A percentile compares a stretch with the other conserved stretches of the same genome.
Conservation (phyloP, 2,329 filamentous ascomycete genomes). For the Nemania sp. region DNA sequence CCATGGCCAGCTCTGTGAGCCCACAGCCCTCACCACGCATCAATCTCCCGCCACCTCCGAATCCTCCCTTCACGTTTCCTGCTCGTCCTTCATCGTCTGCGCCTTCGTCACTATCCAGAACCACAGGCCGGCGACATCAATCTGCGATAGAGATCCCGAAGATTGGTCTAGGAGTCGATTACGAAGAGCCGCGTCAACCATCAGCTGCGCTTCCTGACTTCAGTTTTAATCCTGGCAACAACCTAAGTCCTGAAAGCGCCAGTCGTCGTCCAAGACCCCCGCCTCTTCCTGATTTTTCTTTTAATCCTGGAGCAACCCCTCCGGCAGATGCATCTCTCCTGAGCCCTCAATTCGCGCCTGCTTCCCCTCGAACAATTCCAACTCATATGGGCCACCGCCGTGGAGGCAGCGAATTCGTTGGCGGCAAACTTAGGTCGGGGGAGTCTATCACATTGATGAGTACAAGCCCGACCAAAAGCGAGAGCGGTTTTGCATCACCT, state of each 20-base stretch:
- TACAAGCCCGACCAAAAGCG: slow-evolving; percentile 75
- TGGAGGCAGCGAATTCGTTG: slow-evolving; percentile 88
- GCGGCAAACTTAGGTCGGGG: slow-evolving; percentile 72
- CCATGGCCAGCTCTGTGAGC: slow-evolving; percentile 46
- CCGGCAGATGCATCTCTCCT: slow-evolving; percentile 54
- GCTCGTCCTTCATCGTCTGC: slow-evolving; percentile 61
- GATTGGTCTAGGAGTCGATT: slow-evolving; percentile 41
- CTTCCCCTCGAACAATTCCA: slow-evolving; percentile 62
- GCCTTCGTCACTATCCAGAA: slow-evolving; percentile 61
- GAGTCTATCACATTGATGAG: slow-evolving; percentile 72
- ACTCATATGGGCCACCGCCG: slow-evolving; percentile 80
- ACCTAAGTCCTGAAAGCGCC: slow-evolving; percentile 49
- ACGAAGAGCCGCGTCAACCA: slow-evolving; percentile 33
- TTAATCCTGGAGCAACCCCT: slow-evolving; percentile 62
- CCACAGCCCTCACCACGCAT: slow-evolving; percentile 53
- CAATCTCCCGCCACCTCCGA: slow-evolving; percentile 66
- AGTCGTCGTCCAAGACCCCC: slow-evolving; percentile 52
- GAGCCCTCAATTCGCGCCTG: slow-evolving; percentile 68
- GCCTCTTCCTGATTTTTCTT: slow-evolving; percentile 66
- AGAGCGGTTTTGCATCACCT: slow-evolving; percentile 69
- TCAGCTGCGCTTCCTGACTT: slow-evolving; percentile 51
- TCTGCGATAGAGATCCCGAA: slow-evolving; percentile 61
- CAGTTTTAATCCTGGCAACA: slow-evolving; percentile 52
- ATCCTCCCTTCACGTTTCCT: slow-evolving; percentile 75
- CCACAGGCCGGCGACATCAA: slow-evolving; percentile 63